Evolutionary conservation across 331 rosid genomes (phyloP).

Genomic region (Malus hybrid): DNA sequence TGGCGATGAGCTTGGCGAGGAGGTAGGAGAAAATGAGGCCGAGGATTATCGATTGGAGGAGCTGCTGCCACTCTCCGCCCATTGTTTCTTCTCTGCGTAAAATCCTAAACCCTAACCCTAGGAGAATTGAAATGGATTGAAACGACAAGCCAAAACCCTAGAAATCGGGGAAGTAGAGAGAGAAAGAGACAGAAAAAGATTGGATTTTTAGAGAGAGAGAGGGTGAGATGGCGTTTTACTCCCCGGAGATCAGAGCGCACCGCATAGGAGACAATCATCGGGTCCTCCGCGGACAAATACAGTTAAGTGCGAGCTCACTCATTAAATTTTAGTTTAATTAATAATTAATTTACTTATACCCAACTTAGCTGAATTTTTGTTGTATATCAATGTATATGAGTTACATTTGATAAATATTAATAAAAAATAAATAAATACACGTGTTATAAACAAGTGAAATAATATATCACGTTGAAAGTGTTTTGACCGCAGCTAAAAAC

Average conservation of each 20-base stretch:
- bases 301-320: background rate
- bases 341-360: background rate
- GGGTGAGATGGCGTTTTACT: background rate
- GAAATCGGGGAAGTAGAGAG: background rate
- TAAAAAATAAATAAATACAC: too few species aligned
- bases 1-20: conserved; percentile 81
- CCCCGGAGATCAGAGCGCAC: background rate
- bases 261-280: background rate
- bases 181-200: conserved; percentile 4
- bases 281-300: background rate
- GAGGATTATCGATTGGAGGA: conserved; percentile 64
- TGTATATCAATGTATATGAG: too few species aligned
- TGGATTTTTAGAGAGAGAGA: background rate
- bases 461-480: too few species aligned
- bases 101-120: background rate
- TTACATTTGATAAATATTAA: too few species aligned
- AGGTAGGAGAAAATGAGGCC: conserved; percentile 94
- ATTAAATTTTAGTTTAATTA: background rate
- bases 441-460: too few species aligned
- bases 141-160: conserved; percentile 27
- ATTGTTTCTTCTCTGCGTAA: too few species aligned
- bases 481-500: too few species aligned
- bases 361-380: too few species aligned
- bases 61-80: conserved; percentile 67
- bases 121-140: background rate